Evolutionary conservation across 2,329 filamentous ascomycete species (phyloP).

Genomic region (Eutypa lata): DNA sequence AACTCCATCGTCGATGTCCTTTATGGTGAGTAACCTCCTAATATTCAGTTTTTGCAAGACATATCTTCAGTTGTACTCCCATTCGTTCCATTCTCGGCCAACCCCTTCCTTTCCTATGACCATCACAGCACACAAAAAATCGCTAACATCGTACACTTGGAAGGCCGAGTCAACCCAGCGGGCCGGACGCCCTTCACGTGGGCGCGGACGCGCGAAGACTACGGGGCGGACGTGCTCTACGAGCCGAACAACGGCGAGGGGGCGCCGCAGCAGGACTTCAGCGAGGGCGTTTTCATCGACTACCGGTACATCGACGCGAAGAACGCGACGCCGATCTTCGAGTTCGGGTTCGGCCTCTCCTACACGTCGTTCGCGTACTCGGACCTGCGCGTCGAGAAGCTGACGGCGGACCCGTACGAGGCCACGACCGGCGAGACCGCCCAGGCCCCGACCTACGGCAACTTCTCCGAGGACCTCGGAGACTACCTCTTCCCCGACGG

Average conservation of each 20-base stretch:
- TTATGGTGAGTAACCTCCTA: constrained; percentile 55
- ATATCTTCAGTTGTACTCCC: too few relatives aligned
- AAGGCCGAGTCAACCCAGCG: constrained; percentile 66
- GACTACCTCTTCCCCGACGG: constrained; percentile 66
- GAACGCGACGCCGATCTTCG: constrained; percentile 68
- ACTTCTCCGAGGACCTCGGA: constrained; percentile 56
- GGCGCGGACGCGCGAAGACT: constrained; percentile 64
- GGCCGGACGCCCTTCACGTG: constrained; percentile 80
- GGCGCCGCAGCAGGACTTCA: constrained; percentile 70
- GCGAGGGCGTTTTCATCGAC: constrained; percentile 79
- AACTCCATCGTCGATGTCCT: constrained; percentile 79
- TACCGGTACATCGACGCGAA: constrained; percentile 71
- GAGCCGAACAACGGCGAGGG: constrained; percentile 63
- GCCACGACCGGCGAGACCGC: constrained; percentile 65
- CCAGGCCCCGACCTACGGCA: constrained; percentile 63
- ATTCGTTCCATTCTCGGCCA: too few relatives aligned
- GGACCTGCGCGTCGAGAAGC: constrained; percentile 57
- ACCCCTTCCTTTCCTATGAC: neutral
- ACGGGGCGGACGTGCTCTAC: constrained; percentile 66
- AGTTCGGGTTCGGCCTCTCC: constrained; percentile 77
- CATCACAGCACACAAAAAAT: too few relatives aligned
- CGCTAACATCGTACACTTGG: too few relatives aligned
- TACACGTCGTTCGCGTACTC: constrained; percentile 79
- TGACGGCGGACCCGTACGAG: constrained; percentile 47
- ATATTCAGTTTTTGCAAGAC: too few relatives aligned